Conservation (phyloP, 352 stramenopile species). For the Phytophthora litchii region DNA sequence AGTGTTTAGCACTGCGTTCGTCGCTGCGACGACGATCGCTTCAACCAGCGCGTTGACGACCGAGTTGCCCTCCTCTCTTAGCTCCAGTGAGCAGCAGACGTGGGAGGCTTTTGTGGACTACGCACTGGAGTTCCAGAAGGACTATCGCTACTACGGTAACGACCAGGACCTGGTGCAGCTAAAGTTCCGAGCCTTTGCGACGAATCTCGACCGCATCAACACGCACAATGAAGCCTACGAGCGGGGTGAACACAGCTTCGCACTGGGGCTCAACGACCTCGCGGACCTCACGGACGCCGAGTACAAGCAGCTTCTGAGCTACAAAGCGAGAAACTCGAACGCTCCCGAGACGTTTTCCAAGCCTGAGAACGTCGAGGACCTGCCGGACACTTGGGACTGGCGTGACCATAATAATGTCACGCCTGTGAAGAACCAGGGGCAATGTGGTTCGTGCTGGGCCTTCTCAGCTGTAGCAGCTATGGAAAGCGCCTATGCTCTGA, state of each 20-base stretch:
- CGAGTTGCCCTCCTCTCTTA: conserved; percentile 22
- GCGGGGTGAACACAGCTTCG: conserved; percentile 52
- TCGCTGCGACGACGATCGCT: conserved; percentile 6
- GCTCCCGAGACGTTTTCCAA: conserved; percentile 29
- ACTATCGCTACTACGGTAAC: conserved; percentile 48
- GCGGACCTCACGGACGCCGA: conserved; percentile 46
- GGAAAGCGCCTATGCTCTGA: conserved; percentile 95
- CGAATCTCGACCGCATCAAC: conserved; percentile 55
- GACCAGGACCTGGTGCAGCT: conserved; percentile 43
- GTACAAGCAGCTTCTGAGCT: conserved; percentile 49
- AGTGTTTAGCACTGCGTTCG: conserved; percentile 11
- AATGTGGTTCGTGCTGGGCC: conserved; percentile 96
- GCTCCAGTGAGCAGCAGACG: conserved; percentile 26
- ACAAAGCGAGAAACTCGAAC: conserved; percentile 8
- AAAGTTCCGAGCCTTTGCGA: conserved; percentile 54
- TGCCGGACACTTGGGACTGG: conserved; percentile 94
- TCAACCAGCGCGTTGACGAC: conserved; percentile 14
- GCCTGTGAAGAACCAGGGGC: conserved; percentile 93
- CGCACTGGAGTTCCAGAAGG: conserved; percentile 57
- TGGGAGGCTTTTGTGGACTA: conserved; percentile 66
- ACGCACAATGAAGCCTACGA: conserved; percentile 56
- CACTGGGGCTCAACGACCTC: conserved; percentile 53
- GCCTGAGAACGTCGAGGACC: conserved; percentile 19
- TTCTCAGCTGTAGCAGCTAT: conserved; percentile 97
- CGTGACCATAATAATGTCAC: conserved; percentile 89